A percentile compares a stretch with the other conserved stretches of the same genome.
phyloP scores from a whole-genome alignment of 345 rosid genomes.

The Citrus trifoliata region DNA sequence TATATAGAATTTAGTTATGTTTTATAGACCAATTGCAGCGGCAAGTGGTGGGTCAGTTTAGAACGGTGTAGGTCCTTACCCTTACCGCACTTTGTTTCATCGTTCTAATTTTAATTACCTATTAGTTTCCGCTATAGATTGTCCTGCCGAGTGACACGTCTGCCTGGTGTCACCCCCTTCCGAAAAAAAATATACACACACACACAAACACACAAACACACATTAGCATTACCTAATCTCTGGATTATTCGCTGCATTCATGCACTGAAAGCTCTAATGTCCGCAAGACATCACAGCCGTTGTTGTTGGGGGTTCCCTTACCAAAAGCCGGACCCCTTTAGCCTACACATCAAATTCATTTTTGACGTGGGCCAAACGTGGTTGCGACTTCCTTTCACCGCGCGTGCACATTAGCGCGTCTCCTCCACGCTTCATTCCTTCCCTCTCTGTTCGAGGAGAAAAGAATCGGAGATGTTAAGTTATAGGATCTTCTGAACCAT shows the following conservation, averaged over 20 bases:
- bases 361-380: constrained; percentile 23
- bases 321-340: not conserved
- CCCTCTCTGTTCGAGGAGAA: constrained; percentile 18
- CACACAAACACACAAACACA: no score
- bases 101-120: not conserved
- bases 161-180: not conserved
- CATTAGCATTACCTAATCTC: not conserved
- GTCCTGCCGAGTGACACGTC: not conserved
- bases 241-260: not conserved
- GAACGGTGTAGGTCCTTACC: no score
- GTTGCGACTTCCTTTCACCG: constrained; percentile 25
- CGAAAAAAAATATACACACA: no score
- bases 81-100: not conserved
- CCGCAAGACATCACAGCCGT: not conserved
- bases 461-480: constrained; percentile 15
- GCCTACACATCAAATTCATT: constrained; percentile 27
- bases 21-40: not conserved
- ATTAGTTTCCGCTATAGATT: not conserved
- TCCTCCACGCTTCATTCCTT: constrained; percentile 6
- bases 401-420: constrained; percentile 22
- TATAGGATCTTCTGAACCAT: constrained; percentile 4
- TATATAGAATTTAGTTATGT: not conserved
- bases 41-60: not conserved
- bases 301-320: not conserved
- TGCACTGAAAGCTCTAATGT: not conserved